These are phyloP conservation scores for Blastobotrys proliferans DNA, from an alignment of 1,139 yeast species.

Conservation along the genomic window DNA sequence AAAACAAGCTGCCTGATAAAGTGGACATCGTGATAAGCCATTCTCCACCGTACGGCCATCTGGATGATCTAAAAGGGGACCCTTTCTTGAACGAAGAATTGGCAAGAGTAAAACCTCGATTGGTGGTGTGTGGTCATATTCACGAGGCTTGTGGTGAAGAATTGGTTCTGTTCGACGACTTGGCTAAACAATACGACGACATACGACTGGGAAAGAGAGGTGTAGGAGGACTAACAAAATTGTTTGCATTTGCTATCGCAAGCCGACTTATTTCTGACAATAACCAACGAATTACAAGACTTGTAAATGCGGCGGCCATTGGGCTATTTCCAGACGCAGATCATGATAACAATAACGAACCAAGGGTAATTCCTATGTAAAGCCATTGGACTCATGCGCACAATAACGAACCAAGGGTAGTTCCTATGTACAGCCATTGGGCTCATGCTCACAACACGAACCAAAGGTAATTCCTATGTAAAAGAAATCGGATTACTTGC, in stretches of 20 bases:
- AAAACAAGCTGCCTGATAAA: not conserved
- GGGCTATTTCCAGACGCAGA: conserved; percentile 8
- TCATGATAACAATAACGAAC: not conserved
- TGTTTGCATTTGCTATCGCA: conserved; percentile 1
- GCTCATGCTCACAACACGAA: not conserved
- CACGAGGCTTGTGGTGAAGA: conserved; percentile 8
- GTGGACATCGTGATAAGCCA: conserved; percentile 6
- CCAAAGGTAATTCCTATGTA: not conserved
- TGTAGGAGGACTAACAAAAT: not conserved
- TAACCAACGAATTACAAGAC: conserved; percentile 6
- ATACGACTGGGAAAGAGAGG: conserved; percentile 1
- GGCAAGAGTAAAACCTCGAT: conserved; percentile 3
- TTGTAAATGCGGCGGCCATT: conserved; percentile 5
- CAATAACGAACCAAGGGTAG: not conserved
- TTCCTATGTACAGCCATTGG: not conserved
- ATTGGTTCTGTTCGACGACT: conserved; percentile 4
- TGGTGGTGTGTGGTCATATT: conserved; percentile 9
- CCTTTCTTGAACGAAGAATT: conserved; percentile 1
- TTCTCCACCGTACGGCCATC: conserved; percentile 6
- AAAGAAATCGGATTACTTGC: conserved; percentile 8
- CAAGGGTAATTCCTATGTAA: not conserved
- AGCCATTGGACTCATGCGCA: not conserved
- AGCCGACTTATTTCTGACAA: not conserved
- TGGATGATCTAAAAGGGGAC: conserved; percentile 3
- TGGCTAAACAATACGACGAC: conserved; percentile 3